Base-by-base conservation (phyloP, 768 basidiomycete species). In the Naganishia friedmannii region DNA sequence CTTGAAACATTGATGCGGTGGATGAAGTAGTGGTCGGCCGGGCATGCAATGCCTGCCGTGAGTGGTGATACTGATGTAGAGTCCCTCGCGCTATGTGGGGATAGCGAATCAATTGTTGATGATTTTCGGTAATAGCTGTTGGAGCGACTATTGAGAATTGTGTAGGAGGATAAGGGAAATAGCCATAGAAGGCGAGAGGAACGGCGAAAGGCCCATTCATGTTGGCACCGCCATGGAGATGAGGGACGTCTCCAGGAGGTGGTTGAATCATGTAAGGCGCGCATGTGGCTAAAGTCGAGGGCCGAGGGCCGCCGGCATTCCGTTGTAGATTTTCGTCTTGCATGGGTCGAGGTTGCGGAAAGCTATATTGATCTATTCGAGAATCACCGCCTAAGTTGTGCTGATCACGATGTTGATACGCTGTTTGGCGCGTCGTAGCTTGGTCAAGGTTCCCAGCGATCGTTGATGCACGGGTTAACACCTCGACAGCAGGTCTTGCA, bases 21-120 rank as follows among this genome's bases (percentile, higher is more conserved):
- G 57, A 58, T 58, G 57, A 58, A 1, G 57, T 23, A 23, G 57
- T 58, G 13, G 57, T 58, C 5, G 34, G 57, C 21, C 57, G 31
- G 2, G 9, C 29, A 39, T 58, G 57, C 57, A 31, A 37, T 34
- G 57, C 31, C 7, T 42, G 42, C 2, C 39, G 57, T 3, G 3
- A 39, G 29, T 7, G n/a, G 57, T 23, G n/a, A 34, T 58, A 58
- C 6, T 32, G 23, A 32, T 15, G 17, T 39, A 21, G n/a, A 39
- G 15, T 21, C 9, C 7, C n/a, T 37, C 15, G 32, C 5, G 34
- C 42, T 5, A 9, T 2, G 7, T 58, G n/a, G 28, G 34, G 17
- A 58, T 32, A 37, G 5, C 19, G 57, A 58, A 31, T 9, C n/a
- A 58, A 23, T 5, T 23, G 21, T 45, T 13, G 37, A 45, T 51